Percentiles rank a stretch among this genome's conserved stretches.
phyloP scores from a whole-genome alignment of 2,329 filamentous ascomycete genomes.

The Diatrype stigma region DNA sequence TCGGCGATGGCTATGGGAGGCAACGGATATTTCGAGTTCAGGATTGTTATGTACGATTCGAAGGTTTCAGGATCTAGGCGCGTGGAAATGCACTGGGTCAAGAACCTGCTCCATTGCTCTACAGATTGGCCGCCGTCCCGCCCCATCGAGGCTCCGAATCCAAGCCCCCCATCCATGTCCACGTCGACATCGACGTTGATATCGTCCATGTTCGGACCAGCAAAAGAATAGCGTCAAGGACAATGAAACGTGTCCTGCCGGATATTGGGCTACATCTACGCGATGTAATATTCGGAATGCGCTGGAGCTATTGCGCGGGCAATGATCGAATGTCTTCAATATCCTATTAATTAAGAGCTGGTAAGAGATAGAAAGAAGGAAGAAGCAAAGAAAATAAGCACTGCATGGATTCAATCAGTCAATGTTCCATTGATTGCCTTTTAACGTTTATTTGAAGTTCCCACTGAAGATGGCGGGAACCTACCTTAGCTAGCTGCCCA shows the following conservation, averaged over 20 bases:
- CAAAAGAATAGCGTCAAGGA: no score
- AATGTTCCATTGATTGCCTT: no score
- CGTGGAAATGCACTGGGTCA: constrained; percentile 44
- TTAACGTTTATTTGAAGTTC: no score
- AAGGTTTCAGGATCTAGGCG: constrained; percentile 54
- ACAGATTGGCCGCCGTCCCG: constrained; percentile 19
- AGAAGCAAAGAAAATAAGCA: no score
- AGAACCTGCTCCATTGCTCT: constrained; percentile 47
- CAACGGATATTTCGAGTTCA: constrained; percentile 49
- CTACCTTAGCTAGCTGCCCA: no score
- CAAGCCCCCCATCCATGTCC: constrained; percentile 2
- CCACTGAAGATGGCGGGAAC: no score
- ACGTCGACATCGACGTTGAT: neutral
- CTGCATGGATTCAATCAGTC: no score
- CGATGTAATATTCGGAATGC: neutral
- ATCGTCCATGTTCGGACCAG: neutral
- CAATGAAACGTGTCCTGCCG: neutral
- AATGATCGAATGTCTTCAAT: no score
- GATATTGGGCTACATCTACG: neutral
- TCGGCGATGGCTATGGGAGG: constrained; percentile 50
- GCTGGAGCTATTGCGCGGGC: neutral
- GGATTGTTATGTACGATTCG: constrained; percentile 43
- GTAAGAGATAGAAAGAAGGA: no score
- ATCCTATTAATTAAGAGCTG: no score
- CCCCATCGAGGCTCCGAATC: constrained; percentile 3